These are phyloP conservation scores for Lupinus albus DNA, from an alignment of 306 rosid genomes.

Conservation along the genomic window DNA sequence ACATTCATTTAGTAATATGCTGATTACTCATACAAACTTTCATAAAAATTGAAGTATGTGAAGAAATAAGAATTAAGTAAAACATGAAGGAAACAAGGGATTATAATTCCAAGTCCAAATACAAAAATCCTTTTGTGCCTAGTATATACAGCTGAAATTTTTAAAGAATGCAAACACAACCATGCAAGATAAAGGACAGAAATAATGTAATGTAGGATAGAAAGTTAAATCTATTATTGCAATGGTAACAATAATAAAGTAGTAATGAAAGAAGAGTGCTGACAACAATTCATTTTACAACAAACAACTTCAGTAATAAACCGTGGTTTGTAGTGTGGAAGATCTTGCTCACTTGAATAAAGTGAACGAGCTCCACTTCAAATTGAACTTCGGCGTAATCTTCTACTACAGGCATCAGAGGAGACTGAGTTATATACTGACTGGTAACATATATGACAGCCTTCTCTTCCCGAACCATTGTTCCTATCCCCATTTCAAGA, in stretches of 20 bases:
- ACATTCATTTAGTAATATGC: constrained; percentile 11
- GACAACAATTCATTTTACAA: constrained; percentile 27
- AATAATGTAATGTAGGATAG: constrained; percentile 2
- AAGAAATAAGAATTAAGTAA: not conserved
- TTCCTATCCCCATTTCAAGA: constrained; percentile 95
- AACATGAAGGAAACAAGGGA: constrained; percentile 1
- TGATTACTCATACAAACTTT: constrained; percentile 1
- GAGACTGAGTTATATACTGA: constrained; percentile 74
- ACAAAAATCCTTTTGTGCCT: constrained; percentile 2
- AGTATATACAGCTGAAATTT: not conserved
- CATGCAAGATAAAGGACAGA: constrained; percentile 10
- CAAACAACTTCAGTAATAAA: constrained; percentile 32
- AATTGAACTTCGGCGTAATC: constrained; percentile 79
- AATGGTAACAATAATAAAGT: constrained; percentile 11
- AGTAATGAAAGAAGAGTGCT: constrained; percentile 18
- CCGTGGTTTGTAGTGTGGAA: constrained; percentile 31
- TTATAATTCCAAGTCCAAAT: constrained; percentile 22
- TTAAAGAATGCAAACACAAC: constrained; percentile 6
- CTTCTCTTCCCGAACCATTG: constrained; percentile 86
- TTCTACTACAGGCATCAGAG: constrained; percentile 64
- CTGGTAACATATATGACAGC: constrained; percentile 73
- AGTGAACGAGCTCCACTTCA: constrained; percentile 94
- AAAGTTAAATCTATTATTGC: constrained; percentile 25
- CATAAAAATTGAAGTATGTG: not conserved
- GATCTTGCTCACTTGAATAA: constrained; percentile 72